phyloP scores from a whole-genome alignment of 495 filamentous ascomycete genomes.

The Astrothelium macrocarpum region DNA sequence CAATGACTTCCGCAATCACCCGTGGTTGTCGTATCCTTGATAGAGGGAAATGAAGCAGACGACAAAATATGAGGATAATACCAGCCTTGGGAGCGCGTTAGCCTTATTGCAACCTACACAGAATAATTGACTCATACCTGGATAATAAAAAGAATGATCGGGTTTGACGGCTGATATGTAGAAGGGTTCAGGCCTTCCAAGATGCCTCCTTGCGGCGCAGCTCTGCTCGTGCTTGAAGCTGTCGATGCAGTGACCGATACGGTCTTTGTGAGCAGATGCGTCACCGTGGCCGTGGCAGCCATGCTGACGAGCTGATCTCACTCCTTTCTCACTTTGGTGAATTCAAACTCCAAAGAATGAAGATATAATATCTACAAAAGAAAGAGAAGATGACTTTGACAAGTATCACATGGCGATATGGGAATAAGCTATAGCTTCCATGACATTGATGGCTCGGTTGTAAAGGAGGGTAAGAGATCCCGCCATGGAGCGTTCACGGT shows the following conservation, averaged over 20 bases:
- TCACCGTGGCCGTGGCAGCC: slow-evolving; percentile 13
- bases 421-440: no score
- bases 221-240: slow-evolving; percentile 28
- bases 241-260: slow-evolving; percentile 13
- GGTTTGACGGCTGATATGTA: slow-evolving; percentile 63
- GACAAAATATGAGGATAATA: slow-evolving; percentile 87
- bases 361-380: neutral
- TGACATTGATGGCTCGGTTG: no score
- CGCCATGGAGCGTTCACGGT: neutral
- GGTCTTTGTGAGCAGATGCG: slow-evolving; percentile 22
- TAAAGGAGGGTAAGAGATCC: neutral
- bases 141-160: slow-evolving; percentile 90
- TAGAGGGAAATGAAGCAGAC: slow-evolving; percentile 72
- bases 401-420: no score
- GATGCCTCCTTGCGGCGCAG: slow-evolving; percentile 54
- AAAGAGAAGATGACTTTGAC: neutral
- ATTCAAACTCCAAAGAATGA: neutral
- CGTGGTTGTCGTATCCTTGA: slow-evolving; percentile 80
- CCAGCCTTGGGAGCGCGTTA: slow-evolving; percentile 45
- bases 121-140: slow-evolving; percentile 48
- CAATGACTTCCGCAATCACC: slow-evolving; percentile 94
- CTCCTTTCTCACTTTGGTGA: neutral
- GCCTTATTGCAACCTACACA: slow-evolving; percentile 3
- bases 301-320: neutral
- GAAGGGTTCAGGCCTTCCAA: slow-evolving; percentile 66